Evolutionary conservation across 495 filamentous ascomycete species (phyloP).

Genomic region (Xylaria venustula): DNA sequence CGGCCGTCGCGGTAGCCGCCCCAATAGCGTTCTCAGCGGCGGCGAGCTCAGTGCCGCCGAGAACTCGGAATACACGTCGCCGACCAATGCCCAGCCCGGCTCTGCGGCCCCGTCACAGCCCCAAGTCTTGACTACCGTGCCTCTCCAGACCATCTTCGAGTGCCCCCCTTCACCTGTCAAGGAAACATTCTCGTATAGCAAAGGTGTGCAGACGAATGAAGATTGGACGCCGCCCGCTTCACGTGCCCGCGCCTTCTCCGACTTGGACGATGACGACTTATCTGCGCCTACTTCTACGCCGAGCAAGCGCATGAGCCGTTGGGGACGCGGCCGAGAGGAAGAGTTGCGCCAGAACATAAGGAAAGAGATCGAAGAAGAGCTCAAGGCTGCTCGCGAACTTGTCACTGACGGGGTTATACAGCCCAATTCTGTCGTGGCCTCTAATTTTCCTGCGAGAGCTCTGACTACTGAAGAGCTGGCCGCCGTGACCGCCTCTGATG

Average conservation of each 20-base stretch:
- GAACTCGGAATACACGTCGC: slow-evolving; percentile 55
- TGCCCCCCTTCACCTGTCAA: slow-evolving; percentile 67
- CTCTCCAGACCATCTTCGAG: slow-evolving; percentile 73
- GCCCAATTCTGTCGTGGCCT: slow-evolving; percentile 35
- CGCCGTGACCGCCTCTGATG: slow-evolving; percentile 86
- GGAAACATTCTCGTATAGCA: slow-evolving; percentile 90
- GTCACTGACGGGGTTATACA: slow-evolving; percentile 50
- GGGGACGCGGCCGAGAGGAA: slow-evolving; percentile 78
- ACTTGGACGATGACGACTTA: slow-evolving; percentile 53
- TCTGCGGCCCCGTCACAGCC: slow-evolving; percentile 19
- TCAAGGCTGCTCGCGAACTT: slow-evolving; percentile 64
- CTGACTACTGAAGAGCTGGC: slow-evolving; percentile 84
- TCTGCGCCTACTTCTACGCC: slow-evolving; percentile 43
- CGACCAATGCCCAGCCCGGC: slow-evolving; percentile 35
- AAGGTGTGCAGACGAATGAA: slow-evolving; percentile 82
- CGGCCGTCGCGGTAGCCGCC: slow-evolving; percentile 68
- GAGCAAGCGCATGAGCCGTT: slow-evolving; percentile 69
- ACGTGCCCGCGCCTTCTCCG: slow-evolving; percentile 49
- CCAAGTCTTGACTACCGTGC: slow-evolving; percentile 58
- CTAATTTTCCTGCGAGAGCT: slow-evolving; percentile 74
- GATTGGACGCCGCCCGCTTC: slow-evolving; percentile 56
- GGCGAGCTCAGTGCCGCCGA: slow-evolving; percentile 71
- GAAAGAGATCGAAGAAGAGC: slow-evolving; percentile 88
- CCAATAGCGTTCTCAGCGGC: slow-evolving; percentile 77
- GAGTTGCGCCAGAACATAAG: slow-evolving; percentile 82